Base-by-base conservation (phyloP, 306 rosid genomes). In the Ormosia emarginata region DNA sequence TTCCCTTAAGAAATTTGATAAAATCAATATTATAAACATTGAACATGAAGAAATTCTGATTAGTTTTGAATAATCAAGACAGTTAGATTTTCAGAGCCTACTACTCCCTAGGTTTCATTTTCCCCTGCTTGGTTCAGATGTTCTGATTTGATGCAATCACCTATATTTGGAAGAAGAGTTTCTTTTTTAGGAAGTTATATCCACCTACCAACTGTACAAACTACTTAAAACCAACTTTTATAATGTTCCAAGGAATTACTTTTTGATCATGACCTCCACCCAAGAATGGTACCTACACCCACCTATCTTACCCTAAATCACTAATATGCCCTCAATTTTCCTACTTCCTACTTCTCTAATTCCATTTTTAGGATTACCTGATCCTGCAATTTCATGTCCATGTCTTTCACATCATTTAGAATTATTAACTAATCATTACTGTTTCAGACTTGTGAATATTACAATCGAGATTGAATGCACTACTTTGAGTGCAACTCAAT, bases 401-500 rank as follows among this genome's bases (percentile, higher is more conserved):
- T 79, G 81, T 83, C 58, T 78, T 81, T 78, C 79, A 75, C 37
- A 33, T 74, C 29, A 72, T 57, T 66, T 73, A 77, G 74, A 67
- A 62, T 73, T n/a, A 37, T 59, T 80, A 66, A 15, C 49, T 47
- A 74, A 36, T 65, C 24, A 30, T 77, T 65, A 65, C 55, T 66
- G 71, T 79, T 70, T 81, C 15, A 69, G 57, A 71, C 49, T 18
- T 58, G 83, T 36, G 44, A 59, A 75, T 67, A n/a, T n/a, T n/a
- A 72, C 59, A 67, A 78, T 81, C 8, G 24, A 24, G 24, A 24
- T 24, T 34, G 66, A 59, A 83, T 71, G 62, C 79, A 71, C 85
- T 77, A 71, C 81, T 70, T 90, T 89, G 97, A 90, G 97, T 90
- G 88, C 89, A 90, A 85, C 87, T 86, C 89, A 90, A 92, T 86